Evolutionary conservation across 2,329 filamentous ascomycete genomes (phyloP), one percentile per base, ranked within the genome.

Genomic region (Ascomycota sp.): DNA sequence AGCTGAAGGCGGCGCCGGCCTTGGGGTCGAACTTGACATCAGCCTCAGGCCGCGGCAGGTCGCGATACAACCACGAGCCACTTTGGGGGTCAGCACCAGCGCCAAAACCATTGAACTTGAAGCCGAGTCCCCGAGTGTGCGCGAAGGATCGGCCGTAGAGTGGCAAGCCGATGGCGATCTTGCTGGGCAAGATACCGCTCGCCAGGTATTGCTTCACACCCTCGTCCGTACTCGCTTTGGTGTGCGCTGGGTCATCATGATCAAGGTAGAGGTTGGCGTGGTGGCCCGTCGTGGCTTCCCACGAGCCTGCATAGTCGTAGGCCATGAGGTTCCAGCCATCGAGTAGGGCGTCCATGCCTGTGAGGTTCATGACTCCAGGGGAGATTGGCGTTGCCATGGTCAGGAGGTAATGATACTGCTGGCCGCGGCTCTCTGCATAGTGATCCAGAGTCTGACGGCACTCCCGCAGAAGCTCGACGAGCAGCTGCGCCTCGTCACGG

Each of bases 61-160:
- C 69, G 46, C 75, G 77, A 57, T 76, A 85, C 36, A 78, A 69
- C 65, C 72, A 82, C 3, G 80, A 56, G 2, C 77, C 77, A n/a
- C n/a, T n/a, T 2, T 21, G 15, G 5, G 7, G 17, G 61, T 46
- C 46, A 78, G 67, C 28, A 47, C 40, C 8, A 52, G 46, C 0
- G 75, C 76, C 12, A 55, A 46, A 53, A 8, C 77, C 75, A 5
- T 43, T 56, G 51, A 64, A 89, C 1, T 63, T 43, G 38, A 61
- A 53, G 1, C 79, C 81, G 1, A 75, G 59, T 0, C 79, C 79
- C 5, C 59, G 50, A 0, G 81, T 86, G 27, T 65, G 57, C 30
- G 62, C 55, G 43, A 89, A 89, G 0, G 73, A 63, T n/a, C 79
- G 72, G 1, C 80, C 81, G 44, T 86, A 89, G 1, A 89, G 59